Percentiles rank a stretch among this genome's conserved stretches.
Conservation (phyloP, 1,284 basidiomycete genomes). For the Gomphus bonarii region DNA sequence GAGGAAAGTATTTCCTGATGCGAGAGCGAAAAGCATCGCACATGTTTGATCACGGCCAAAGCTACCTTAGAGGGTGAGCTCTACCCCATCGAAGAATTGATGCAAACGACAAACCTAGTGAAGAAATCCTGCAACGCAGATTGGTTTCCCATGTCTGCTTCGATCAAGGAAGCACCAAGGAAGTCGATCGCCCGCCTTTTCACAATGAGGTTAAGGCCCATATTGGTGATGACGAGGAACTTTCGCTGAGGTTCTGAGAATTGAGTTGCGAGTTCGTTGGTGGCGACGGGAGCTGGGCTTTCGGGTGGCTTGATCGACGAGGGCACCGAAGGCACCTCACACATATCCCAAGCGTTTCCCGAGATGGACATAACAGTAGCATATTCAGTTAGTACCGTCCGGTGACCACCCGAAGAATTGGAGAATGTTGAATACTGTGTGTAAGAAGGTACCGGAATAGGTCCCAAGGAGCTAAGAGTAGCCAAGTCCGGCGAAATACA, state of each 20-base stretch:
- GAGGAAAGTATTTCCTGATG: constrained; percentile 67
- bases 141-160: constrained; percentile 16
- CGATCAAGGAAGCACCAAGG: constrained; percentile 35
- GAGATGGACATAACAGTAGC: constrained; percentile 68
- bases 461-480: constrained; percentile 52
- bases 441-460: constrained; percentile 33
- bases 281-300: constrained; percentile 37
- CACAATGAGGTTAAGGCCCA: constrained; percentile 73
- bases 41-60: constrained; percentile 86
- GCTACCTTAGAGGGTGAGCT: constrained; percentile 28
- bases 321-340: constrained; percentile 34
- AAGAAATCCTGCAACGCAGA: constrained; percentile 10
- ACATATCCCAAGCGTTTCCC: constrained; percentile 78
- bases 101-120: constrained; percentile 7
- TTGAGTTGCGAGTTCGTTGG: constrained; percentile 77
- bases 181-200: constrained; percentile 82
- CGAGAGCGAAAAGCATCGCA: constrained; percentile 79
- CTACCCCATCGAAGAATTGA: background rate
- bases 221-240: constrained; percentile 82
- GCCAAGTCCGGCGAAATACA: constrained; percentile 72
- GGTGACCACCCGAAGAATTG: constrained; percentile 18
- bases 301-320: constrained; percentile 28
- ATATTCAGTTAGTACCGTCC: constrained; percentile 49
- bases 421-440: constrained; percentile 22
- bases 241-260: constrained; percentile 62